Base-by-base conservation (phyloP, 306 rosid genomes). In the Calophaca sinica region DNA sequence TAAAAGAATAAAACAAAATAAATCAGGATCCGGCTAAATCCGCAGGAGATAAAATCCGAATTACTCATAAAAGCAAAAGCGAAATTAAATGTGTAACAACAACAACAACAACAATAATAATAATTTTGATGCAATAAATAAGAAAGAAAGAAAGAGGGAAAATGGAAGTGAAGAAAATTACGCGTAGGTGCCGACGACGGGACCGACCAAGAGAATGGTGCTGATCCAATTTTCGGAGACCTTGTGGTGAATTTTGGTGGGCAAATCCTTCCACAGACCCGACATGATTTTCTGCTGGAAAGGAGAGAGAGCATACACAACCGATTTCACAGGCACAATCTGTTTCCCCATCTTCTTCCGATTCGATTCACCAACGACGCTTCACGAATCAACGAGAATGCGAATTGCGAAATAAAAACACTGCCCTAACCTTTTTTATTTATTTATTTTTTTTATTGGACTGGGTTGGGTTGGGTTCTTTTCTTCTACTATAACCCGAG, bases 141-240 rank as follows among this genome's bases (percentile, higher is more conserved):
- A 49, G 0, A 11, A 49, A 49, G 0, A 11, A 49, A 49, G 0
- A 12, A 12, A 49, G 20, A 26, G 9, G 2, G 26, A 20, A 48
- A 45, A 15, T 2, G 2, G 1, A 54, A 12, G 26, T 1, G 20
- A 1, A 45, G 6, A 48, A 73, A 64, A 26, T 53, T 84, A 91
- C 97, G 87, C 0, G 87, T 85, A 80, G 68, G 83, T 75, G 36
- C 88, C 96, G 50, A 91, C 68, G 50, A 93, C 84, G 29, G 98
- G 97, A 9, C 66, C 61, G 60, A 89, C 70, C 38, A 93, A 89
- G 64, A 93, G 97, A 15, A 80, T 62, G 70, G 97, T 84, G 76
- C 90, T 86, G 86, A 86, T 71, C 98, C 97, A 93, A 82, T 89
- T 93, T 82, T 93, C 97, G 33, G 97, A 91, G 86, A 93, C 73